Percentiles rank a stretch among this genome's conserved stretches.
Evolutionary conservation across 116 monocot species (phyloP).

Genomic region (Iris pallida): DNA sequence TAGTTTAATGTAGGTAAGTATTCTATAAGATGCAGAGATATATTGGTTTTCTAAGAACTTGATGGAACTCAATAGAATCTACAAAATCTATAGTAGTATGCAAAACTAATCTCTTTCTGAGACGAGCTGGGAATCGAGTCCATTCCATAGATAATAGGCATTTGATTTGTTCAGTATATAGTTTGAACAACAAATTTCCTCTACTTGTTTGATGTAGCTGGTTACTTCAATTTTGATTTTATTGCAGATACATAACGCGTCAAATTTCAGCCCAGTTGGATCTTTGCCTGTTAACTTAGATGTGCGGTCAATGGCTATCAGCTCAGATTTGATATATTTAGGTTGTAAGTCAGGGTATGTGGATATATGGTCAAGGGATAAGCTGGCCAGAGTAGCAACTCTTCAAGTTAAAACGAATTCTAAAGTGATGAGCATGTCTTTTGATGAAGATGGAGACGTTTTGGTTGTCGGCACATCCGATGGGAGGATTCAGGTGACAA

Average conservation of each 20-base stretch:
- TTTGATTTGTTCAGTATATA: not conserved
- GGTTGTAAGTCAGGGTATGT: constrained; percentile 31
- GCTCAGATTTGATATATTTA: constrained; percentile 42
- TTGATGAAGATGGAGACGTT: constrained; percentile 35
- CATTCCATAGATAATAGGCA: not conserved
- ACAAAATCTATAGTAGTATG: not conserved
- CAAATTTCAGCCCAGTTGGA: constrained; percentile 30
- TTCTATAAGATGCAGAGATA: too few relatives aligned
- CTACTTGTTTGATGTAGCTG: not conserved
- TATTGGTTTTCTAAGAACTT: too few relatives aligned
- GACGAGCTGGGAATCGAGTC: not conserved
- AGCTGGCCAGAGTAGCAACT: constrained; percentile 26
- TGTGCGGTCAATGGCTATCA: constrained; percentile 30
- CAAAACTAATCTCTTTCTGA: not conserved
- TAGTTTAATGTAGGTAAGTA: too few relatives aligned
- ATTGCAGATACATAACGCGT: constrained; percentile 23
- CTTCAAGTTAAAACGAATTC: constrained; percentile 23
- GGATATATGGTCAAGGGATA: constrained; percentile 51
- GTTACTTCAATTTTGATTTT: not conserved
- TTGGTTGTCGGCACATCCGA: constrained; percentile 50
- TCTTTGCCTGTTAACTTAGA: constrained; percentile 27
- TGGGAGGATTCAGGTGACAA: constrained; percentile 43
- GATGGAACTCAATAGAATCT: not conserved
- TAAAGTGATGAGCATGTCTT: constrained; percentile 30
- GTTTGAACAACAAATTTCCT: not conserved